These are phyloP conservation scores for Tripterygium wilfordii DNA, from an alignment of 177 flowering plant genomes.

Conservation along the genomic window DNA sequence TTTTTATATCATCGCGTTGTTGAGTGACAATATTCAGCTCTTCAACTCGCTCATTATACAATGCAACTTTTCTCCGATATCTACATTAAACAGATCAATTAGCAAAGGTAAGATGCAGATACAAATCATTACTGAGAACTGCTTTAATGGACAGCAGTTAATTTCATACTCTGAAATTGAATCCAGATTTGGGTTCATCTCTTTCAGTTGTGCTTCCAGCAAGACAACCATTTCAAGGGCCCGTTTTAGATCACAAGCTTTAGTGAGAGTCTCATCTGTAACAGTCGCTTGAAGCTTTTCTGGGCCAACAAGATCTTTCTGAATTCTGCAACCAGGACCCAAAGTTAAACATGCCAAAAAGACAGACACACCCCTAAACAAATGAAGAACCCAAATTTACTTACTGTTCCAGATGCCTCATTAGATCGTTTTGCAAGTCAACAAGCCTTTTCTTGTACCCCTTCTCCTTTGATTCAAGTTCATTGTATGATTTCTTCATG, in stretches of 20 bases:
- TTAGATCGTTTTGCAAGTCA: constrained; percentile 57
- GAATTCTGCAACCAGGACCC: constrained; percentile 48
- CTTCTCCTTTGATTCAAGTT: constrained; percentile 72
- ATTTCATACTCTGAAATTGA: constrained; percentile 82
- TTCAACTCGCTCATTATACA: constrained; percentile 78
- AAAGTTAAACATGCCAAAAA: background rate
- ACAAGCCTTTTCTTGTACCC: constrained; percentile 70
- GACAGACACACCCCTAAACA: background rate
- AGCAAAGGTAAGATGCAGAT: background rate
- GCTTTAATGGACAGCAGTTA: no score
- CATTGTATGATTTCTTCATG: constrained; percentile 66
- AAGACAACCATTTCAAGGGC: constrained; percentile 81
- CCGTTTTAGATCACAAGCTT: constrained; percentile 51
- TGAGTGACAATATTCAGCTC: constrained; percentile 77
- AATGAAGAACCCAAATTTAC: constrained; percentile 10
- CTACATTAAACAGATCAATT: constrained; percentile 24
- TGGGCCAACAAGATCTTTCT: constrained; percentile 79
- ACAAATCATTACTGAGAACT: background rate
- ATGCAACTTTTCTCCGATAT: constrained; percentile 66
- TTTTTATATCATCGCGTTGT: constrained; percentile 86
- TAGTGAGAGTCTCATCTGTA: constrained; percentile 37
- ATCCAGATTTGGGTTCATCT: constrained; percentile 97
- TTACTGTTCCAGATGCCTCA: constrained; percentile 87
- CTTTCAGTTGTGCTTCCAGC: constrained; percentile 89
- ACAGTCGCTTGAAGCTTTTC: constrained; percentile 78